Percentiles rank a stretch among this genome's conserved stretches.
Evolutionary conservation across 345 rosid genomes (phyloP).

Genomic region (Jatropha curcas): DNA sequence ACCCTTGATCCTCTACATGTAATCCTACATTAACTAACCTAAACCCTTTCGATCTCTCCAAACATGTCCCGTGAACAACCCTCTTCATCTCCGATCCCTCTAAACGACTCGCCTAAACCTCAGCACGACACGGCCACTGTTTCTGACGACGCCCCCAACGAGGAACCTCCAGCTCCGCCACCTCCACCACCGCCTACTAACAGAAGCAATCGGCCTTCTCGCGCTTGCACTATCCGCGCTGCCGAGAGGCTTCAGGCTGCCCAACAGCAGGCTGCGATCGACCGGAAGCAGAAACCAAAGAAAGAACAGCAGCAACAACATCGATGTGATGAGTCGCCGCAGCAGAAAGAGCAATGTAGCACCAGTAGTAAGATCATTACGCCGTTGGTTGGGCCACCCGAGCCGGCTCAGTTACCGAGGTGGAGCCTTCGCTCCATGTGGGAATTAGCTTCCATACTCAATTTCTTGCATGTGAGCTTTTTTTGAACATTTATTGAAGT

Average conservation of each 20-base stretch:
- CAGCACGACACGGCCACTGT: conserved; percentile 14
- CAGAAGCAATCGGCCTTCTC: conserved; percentile 84
- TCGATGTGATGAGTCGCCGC: conserved; percentile 38
- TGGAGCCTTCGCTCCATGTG: conserved; percentile 98
- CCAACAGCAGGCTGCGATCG: conserved; percentile 49
- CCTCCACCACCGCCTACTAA: conserved; percentile 18
- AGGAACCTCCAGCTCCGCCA: conserved; percentile 16
- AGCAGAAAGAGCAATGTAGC: conserved; percentile 50
- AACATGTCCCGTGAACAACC: conserved; percentile 52
- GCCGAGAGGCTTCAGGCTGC: conserved; percentile 74
- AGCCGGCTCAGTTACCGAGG: conserved; percentile 79
- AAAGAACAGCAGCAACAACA: conserved; percentile 51
- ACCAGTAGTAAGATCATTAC: conserved; percentile 66
- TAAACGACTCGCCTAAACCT: conserved; percentile 24
- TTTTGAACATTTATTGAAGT: conserved; percentile 16
- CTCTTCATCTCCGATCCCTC: conserved; percentile 38
- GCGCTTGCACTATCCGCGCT: conserved; percentile 90
- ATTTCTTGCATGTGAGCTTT: conserved; percentile 90
- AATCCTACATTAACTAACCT: conserved; percentile 37
- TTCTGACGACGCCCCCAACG: conserved; percentile 16
- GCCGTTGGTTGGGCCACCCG: conserved; percentile 72
- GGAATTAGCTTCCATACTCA: conserved; percentile 93
- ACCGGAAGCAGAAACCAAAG: conserved; percentile 56
- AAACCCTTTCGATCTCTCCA: conserved; percentile 47
- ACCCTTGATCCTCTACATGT: conserved; percentile 33